Conservation (phyloP, 2,329 filamentous ascomycete species). For the Hypoxylon sp. region DNA sequence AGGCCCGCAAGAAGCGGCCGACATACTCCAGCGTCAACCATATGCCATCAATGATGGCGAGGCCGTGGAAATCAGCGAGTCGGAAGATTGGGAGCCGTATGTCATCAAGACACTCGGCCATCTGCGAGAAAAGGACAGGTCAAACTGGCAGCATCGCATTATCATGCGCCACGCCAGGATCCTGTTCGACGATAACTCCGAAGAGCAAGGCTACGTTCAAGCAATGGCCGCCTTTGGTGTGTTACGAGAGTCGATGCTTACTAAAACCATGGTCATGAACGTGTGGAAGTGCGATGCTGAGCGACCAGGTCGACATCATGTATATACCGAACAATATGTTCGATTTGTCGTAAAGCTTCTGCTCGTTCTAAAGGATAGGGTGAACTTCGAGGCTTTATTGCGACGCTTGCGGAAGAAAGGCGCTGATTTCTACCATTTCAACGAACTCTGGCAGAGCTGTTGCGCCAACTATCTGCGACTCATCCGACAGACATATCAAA, state of each 20-base stretch:
- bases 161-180: conserved; percentile 75
- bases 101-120: conserved; percentile 61
- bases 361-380: conserved; percentile 76
- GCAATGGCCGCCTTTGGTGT: conserved; percentile 83
- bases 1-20: conserved; percentile 56
- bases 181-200: conserved; percentile 57
- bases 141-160: conserved; percentile 95
- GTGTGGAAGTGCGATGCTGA: conserved; percentile 96
- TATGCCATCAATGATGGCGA: conserved; percentile 59
- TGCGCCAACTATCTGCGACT: conserved; percentile 63
- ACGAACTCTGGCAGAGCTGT: conserved; percentile 66
- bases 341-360: conserved; percentile 81
- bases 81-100: conserved; percentile 69
- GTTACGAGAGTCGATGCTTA: conserved; percentile 77
- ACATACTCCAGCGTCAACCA: conserved; percentile 64
- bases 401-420: conserved; percentile 83
- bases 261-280: conserved; percentile 93
- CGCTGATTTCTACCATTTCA: conserved; percentile 74
- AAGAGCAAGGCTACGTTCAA: conserved; percentile 60
- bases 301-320: conserved; percentile 83
- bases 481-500: conserved; percentile 58
- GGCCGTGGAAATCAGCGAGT: conserved; percentile 61
- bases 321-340: conserved; percentile 88
- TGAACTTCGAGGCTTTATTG: conserved; percentile 79
- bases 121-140: conserved; percentile 79